Evolutionary conservation across 1,139 yeast species (phyloP), one percentile per base, ranked within the genome.

Genomic region (Sugiyamaella grinbergsii): DNA sequence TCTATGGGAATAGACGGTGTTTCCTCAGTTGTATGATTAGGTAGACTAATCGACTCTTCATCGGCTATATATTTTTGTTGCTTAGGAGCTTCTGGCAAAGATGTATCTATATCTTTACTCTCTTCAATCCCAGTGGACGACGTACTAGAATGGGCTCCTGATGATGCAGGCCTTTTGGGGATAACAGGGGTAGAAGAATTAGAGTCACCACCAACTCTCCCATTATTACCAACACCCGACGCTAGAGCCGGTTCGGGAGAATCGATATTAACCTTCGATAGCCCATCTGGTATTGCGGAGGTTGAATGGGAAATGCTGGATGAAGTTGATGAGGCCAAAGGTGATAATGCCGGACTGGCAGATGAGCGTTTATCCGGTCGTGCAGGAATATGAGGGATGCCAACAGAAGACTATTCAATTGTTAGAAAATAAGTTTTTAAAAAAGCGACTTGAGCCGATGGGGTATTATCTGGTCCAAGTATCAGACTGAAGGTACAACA

Each of bases 281-380:
- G 51, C 15, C 51, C 34, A 4, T 23, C 48, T 16, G 54, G 51
- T 33, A 50, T 26, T 37, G 26, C 41, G 5, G 47, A 42, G n/a
- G 20, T 36, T 20, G 38, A 26, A 28, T 26, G 23, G 11, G 28
- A 31, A 7, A 29, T n/a, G 24, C 32, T 20, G 19, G 48, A 41
- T 4, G 41, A 8, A 24, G 44, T 37, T 7, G 48, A 50, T 24
- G 44, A 42, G 23, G 50, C 37, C n/a, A n/a, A n/a, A 28, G 47
- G n/a, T 8, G 48, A 37, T 10, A 50, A 42, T n/a, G 46, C 38
- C 6, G 51, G 46, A 22, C 46, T 42, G 5, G 39, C 33, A 2
- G 46, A 42, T 5, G 36, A 11, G 22, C 15, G 32, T 22, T 22
- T 38, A 22, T n/a, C 33, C 11, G 38, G 45, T 8, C 31, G 31